Base-by-base conservation (phyloP, 1,284 basidiomycete genomes). In the Cryptococcus amylolentus region DNA sequence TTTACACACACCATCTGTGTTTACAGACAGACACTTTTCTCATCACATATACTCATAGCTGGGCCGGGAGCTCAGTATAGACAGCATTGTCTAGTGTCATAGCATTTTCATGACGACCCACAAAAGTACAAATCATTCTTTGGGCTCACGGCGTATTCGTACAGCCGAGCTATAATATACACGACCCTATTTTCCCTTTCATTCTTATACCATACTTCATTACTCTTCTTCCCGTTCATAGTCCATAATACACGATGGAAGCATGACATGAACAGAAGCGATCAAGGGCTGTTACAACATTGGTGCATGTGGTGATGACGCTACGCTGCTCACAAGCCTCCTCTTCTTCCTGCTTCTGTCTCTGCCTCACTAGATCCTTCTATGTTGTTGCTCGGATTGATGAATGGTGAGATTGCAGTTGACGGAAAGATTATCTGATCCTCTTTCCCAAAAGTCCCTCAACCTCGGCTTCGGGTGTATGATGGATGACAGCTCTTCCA, bases 401-500 rank as follows among this genome's bases (percentile, higher is more conserved):
- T 23, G 23, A 23, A 35, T 35, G 31, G 31, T 10, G 16, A 42
- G n/a, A 42, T 23, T 8, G 14, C 6, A 35, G 31, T 35, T 10
- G 31, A 35, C 31, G 31, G 10, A 16, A 35, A 10, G 23, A 40
- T 52, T 31, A 61, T 52, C 55, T 43, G 37, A 60, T 65, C 37
- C 57, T 45, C 13, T 53, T 57, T 20, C 64, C 63, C 20, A 74
- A 49, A 26, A 78, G 57, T 3, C 74, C 71, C 52, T 78, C 76
- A 2, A 59, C 55, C 45, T 73, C 68, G 10, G 75, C 74, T 48
- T 72, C 70, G 5, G 71, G 68, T 16, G 66, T 66, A 66, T 71
- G 72, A 60, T 63, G 75, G 16, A 78, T 66, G 8, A 75, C 69
- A 3, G 73, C 73, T 54, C 73, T 63, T 26, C 69, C 65, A 2